phyloP scores from a whole-genome alignment of 1,284 basidiomycete species.

The Pseudozyma sp. region DNA sequence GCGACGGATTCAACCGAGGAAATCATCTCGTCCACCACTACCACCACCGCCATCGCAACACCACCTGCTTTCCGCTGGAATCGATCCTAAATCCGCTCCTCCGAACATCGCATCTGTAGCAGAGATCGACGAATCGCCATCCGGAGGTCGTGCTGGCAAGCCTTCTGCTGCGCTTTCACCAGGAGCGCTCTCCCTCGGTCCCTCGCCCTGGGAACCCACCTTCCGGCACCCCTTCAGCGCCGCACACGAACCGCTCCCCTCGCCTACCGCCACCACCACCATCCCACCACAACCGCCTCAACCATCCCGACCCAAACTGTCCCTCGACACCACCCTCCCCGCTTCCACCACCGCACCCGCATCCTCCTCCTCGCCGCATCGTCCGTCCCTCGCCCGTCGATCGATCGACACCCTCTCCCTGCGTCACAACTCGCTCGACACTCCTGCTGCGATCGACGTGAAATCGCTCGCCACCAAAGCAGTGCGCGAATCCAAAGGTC shows the following conservation, averaged over 20 bases:
- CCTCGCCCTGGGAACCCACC: constrained; percentile 20
- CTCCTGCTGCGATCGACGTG: constrained; percentile 24
- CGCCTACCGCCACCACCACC: background rate
- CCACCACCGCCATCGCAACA: background rate
- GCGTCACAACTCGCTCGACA: constrained; percentile 8
- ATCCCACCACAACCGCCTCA: constrained; percentile 19
- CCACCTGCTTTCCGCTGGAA: background rate
- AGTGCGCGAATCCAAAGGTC: constrained; percentile 29
- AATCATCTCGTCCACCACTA: constrained; percentile 12
- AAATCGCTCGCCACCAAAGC: constrained; percentile 30
- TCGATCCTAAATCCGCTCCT: background rate
- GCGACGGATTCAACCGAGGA: constrained; percentile 18
- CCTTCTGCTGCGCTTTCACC: constrained; percentile 9
- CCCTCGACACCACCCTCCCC: background rate
- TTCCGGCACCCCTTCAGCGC: constrained; percentile 33
- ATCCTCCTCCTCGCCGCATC: constrained; percentile 2
- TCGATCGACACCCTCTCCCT: constrained; percentile 5
- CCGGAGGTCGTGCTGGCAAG: background rate
- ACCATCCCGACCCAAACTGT: constrained; percentile 10
- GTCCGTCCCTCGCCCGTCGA: too few relatives aligned
- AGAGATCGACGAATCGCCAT: constrained; percentile 8
- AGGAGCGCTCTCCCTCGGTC: constrained; percentile 26
- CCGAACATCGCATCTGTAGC: constrained; percentile 8
- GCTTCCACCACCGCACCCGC: background rate
- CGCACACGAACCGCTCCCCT: constrained; percentile 5